Conservation (phyloP, 2,329 filamentous ascomycete genomes). For the Fonsecaea erecta region DNA sequence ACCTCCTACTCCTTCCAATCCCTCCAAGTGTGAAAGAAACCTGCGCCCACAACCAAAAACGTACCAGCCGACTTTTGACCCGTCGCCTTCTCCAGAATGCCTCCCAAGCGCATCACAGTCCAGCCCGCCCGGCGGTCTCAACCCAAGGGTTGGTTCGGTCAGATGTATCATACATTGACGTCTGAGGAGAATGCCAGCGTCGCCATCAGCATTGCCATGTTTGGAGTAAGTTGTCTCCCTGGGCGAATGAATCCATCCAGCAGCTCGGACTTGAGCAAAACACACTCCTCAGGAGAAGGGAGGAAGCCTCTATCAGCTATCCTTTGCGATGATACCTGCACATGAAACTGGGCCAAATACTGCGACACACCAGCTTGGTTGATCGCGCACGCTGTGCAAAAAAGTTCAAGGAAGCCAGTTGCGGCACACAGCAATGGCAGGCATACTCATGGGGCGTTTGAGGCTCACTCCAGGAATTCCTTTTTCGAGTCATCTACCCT, state of each 20-base stretch:
- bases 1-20: background rate
- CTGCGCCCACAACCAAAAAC: background rate
- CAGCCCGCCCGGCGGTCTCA: constrained; percentile 51
- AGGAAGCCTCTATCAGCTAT: background rate
- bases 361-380: background rate
- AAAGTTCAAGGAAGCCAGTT: background rate
- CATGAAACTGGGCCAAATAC: background rate
- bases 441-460: background rate
- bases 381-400: background rate
- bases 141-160: constrained; percentile 60
- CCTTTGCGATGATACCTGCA: background rate
- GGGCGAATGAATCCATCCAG: background rate
- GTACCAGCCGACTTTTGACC: background rate
- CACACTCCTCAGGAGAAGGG: background rate
- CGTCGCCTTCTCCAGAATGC: constrained; percentile 56
- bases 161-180: constrained; percentile 66
- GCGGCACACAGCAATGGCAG: background rate
- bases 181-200: constrained; percentile 70
- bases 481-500: background rate
- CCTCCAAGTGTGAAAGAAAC: background rate
- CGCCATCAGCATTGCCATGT: constrained; percentile 69
- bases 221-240: constrained; percentile 61
- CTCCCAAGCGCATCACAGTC: constrained; percentile 64
- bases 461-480: background rate
- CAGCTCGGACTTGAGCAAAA: background rate